A percentile compares a stretch with the other conserved stretches of the same genome.
Evolutionary conservation across 176 grass and related monocot genomes (phyloP).

Genomic region (Carex parvula): DNA sequence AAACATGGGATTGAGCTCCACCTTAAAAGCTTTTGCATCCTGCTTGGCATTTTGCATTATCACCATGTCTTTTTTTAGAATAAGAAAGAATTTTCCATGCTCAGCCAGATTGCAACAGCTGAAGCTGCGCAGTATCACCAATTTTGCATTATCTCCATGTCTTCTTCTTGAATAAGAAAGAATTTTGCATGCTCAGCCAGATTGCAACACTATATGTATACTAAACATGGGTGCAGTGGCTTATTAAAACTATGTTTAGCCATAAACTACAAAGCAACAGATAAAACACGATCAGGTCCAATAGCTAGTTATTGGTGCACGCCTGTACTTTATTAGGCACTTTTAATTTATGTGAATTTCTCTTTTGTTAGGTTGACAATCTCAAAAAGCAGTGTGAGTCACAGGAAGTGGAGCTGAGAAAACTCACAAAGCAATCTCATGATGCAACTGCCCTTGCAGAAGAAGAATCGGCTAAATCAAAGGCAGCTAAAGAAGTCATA

Average conservation of each 20-base stretch:
- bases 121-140: neutral
- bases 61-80: neutral
- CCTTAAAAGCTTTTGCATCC: neutral
- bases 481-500: slow-evolving; percentile 96
- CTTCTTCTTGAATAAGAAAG: neutral
- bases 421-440: slow-evolving; percentile 81
- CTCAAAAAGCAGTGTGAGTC: slow-evolving; percentile 60
- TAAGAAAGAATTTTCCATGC: neutral
- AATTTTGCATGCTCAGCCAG: neutral
- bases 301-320: neutral
- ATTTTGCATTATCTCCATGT: too few relatives aligned
- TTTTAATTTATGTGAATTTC: slow-evolving; percentile 5
- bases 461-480: slow-evolving; percentile 96
- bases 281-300: neutral
- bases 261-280: neutral
- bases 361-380: slow-evolving; percentile 65
- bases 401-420: slow-evolving; percentile 82
- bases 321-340: neutral
- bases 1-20: neutral
- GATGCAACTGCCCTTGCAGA: slow-evolving; percentile 63
- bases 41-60: neutral
- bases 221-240: neutral
- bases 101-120: neutral
- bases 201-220: neutral
- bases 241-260: neutral